Conservation (phyloP, 2,329 filamentous ascomycete species). For the Penicillium sp. region DNA sequence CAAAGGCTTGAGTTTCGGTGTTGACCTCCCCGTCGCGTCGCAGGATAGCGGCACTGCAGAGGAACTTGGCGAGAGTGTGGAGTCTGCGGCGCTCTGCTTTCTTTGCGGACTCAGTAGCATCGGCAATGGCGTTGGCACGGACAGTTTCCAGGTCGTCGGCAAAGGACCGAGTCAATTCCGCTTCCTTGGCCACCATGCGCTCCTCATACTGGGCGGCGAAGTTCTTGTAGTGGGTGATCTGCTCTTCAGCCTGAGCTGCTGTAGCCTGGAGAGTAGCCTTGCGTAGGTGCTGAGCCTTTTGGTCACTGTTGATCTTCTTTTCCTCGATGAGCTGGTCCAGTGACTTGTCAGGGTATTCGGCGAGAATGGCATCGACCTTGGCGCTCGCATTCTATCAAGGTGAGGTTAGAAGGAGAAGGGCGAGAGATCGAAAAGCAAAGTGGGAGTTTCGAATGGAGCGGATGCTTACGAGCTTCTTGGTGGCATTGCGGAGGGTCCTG, state of each 20-base stretch:
- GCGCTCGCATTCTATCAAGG: slow-evolving; percentile 53
- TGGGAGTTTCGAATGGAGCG: background rate
- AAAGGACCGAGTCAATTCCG: slow-evolving; percentile 56
- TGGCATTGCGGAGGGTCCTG: slow-evolving; percentile 86
- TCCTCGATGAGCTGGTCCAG: slow-evolving; percentile 64
- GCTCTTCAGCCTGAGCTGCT: slow-evolving; percentile 61
- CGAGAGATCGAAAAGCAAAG: background rate
- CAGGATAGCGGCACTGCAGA: slow-evolving; percentile 63
- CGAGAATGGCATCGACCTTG: slow-evolving; percentile 62
- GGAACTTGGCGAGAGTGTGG: slow-evolving; percentile 61
- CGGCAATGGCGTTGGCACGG: slow-evolving; percentile 52
- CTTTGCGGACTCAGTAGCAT: slow-evolving; percentile 49
- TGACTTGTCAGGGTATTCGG: slow-evolving; percentile 60
- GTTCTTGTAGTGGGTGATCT: slow-evolving; percentile 61
- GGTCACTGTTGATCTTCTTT: slow-evolving; percentile 66
- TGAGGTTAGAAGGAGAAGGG: background rate
- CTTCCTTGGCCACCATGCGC: slow-evolving; percentile 57
- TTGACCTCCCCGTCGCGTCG: slow-evolving; percentile 60
- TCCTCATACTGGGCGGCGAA: slow-evolving; percentile 61
- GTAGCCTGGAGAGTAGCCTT: slow-evolving; percentile 61
- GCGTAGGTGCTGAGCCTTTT: slow-evolving; percentile 64
- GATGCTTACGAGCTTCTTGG: slow-evolving; percentile 84
- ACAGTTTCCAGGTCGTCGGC: slow-evolving; percentile 57
- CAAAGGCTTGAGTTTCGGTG: slow-evolving; percentile 62
- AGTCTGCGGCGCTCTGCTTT: slow-evolving; percentile 56